Conservation (phyloP, 2,329 filamentous ascomycete species). For the Botrytis fabae region DNA sequence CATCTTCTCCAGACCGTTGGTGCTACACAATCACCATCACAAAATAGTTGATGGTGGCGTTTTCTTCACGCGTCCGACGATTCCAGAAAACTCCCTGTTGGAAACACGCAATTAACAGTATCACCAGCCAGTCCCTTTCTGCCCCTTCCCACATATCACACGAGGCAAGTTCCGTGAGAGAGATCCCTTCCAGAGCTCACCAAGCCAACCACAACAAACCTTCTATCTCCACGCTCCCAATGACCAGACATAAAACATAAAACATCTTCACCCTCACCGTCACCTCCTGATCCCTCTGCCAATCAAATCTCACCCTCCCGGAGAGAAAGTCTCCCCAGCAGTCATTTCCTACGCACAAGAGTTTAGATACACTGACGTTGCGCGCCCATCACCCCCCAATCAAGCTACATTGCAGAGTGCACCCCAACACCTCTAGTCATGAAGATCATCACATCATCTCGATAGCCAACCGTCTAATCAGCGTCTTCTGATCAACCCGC, state of each 20-base stretch:
- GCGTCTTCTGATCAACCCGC: neutral
- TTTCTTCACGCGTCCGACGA: neutral
- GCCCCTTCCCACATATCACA: neutral
- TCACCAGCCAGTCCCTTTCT: neutral
- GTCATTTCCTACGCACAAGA: neutral
- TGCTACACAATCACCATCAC: neutral
- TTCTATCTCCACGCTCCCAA: neutral
- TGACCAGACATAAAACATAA: neutral
- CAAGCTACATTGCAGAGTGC: neutral
- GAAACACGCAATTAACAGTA: neutral
- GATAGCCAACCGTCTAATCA: neutral
- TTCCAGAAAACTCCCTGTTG: neutral
- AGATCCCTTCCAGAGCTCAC: neutral
- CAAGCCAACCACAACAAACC: neutral
- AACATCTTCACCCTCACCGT: neutral
- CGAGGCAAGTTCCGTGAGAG: neutral
- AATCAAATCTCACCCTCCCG: neutral
- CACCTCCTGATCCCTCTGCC: neutral
- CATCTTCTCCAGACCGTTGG: no score
- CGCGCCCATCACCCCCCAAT: neutral
- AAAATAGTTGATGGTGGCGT: neutral
- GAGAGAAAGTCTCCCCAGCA: neutral
- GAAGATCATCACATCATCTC: constrained; percentile 13
- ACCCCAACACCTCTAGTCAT: neutral
- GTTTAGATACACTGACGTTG: neutral